phyloP scores from a whole-genome alignment of 352 stramenopile species.

The Aphanomyces stellatus region DNA sequence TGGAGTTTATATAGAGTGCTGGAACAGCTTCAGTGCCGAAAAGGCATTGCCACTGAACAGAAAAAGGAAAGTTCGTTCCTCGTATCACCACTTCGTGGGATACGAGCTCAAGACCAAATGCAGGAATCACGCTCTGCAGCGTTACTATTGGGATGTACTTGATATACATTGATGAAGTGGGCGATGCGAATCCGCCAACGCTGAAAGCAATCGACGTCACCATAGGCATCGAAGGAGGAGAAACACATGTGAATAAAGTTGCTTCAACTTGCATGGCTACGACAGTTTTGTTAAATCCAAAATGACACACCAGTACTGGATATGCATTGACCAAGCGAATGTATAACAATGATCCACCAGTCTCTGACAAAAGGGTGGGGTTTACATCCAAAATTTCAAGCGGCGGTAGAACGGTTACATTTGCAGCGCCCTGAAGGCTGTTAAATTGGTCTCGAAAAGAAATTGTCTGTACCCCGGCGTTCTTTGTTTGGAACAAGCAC shows the following conservation, averaged over 20 bases:
- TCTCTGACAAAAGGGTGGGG: not conserved
- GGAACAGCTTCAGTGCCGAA: not conserved
- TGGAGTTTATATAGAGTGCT: not conserved
- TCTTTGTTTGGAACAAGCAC: not conserved
- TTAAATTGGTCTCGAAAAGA: not conserved
- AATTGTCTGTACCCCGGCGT: not conserved
- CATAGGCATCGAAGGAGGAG: not conserved
- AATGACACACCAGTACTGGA: not conserved
- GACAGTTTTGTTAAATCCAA: not conserved
- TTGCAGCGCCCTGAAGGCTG: not conserved
- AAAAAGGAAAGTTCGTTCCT: conserved; percentile 2
- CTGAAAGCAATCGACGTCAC: not conserved
- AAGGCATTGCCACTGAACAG: not conserved
- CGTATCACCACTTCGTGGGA: conserved; percentile 1
- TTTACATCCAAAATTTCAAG: not conserved
- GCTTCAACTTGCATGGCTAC: not conserved
- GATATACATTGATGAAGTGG: not conserved
- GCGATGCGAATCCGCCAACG: not conserved
- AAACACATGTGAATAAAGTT: not conserved
- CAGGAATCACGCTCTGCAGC: not conserved
- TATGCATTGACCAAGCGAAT: not conserved
- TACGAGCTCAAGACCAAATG: not conserved
- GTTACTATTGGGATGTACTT: not conserved
- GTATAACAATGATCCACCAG: not conserved
- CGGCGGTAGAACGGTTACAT: not conserved